Conservation (phyloP, 495 filamentous ascomycete genomes). For the Parathielavia appendiculata region DNA sequence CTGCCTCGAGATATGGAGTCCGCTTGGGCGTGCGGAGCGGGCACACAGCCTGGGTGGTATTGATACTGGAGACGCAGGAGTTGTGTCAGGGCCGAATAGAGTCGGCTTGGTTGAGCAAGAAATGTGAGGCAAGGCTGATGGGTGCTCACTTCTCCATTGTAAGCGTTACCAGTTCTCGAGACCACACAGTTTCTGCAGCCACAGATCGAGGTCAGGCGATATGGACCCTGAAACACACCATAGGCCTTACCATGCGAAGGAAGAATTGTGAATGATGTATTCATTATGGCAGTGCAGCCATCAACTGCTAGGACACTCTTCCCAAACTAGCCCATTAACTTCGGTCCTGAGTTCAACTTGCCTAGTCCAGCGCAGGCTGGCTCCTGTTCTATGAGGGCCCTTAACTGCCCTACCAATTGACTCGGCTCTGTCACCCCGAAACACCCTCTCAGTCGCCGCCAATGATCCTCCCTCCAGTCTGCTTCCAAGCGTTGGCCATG, state of each 20-base stretch:
- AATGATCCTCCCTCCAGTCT: slow-evolving; percentile 42
- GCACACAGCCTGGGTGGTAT: slow-evolving; percentile 88
- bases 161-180: slow-evolving; percentile 65
- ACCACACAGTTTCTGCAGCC: slow-evolving; percentile 73
- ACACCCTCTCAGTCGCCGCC: slow-evolving; percentile 11
- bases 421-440: too few relatives aligned
- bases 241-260: too few relatives aligned
- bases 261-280: slow-evolving; percentile 33
- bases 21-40: slow-evolving; percentile 73
- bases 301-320: not conserved
- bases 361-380: too few relatives aligned
- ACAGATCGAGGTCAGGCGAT: slow-evolving; percentile 61
- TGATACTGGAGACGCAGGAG: slow-evolving; percentile 71
- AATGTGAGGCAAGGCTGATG: too few relatives aligned
- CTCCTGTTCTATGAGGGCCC: too few relatives aligned
- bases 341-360: not conserved
- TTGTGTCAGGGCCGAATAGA: slow-evolving; percentile 71
- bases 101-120: slow-evolving; percentile 51
- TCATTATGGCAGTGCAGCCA: slow-evolving; percentile 41
- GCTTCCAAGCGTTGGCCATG: slow-evolving; percentile 87
- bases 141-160: slow-evolving; percentile 69
- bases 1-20: slow-evolving; percentile 70
- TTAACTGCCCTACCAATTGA: too few relatives aligned
- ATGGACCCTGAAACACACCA: slow-evolving; percentile 38
- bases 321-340: not conserved